Conservation (phyloP, 768 basidiomycete genomes). For the Mycena floridula region DNA sequence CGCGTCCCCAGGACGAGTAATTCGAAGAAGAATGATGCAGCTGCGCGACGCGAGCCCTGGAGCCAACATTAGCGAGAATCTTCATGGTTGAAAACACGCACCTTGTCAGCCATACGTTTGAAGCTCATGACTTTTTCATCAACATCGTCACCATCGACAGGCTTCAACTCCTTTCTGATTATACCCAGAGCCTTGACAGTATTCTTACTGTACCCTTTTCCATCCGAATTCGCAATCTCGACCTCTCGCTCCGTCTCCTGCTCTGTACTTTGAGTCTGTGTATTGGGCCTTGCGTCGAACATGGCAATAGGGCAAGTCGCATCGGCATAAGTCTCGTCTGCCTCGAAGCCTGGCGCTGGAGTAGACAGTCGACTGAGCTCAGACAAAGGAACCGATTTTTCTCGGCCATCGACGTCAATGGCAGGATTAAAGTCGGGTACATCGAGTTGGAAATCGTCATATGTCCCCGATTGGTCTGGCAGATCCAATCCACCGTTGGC, state of each 20-base stretch:
- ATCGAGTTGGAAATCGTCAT: constrained; percentile 74
- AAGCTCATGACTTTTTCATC: constrained; percentile 71
- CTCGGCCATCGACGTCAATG: constrained; percentile 31
- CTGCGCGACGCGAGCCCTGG: constrained; percentile 85
- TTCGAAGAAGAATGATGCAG: constrained; percentile 97
- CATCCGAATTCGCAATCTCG: constrained; percentile 40
- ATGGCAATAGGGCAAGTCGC: constrained; percentile 71
- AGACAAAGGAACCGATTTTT: constrained; percentile 45
- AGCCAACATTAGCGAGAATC: constrained; percentile 3
- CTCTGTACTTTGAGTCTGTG: constrained; percentile 45
- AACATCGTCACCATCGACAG: constrained; percentile 35
- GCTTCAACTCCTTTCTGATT: constrained; percentile 66
- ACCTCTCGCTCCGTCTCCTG: constrained; percentile 31
- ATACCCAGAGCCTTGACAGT: constrained; percentile 79
- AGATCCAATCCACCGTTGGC: constrained; percentile 60
- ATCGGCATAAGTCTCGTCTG: constrained; percentile 64
- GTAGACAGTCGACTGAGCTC: constrained; percentile 62
- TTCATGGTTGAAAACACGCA: constrained; percentile 20
- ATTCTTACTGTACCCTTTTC: constrained; percentile 82
- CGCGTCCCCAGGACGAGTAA: constrained; percentile 89
- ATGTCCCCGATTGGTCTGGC: constrained; percentile 43
- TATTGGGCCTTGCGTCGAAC: constrained; percentile 62
- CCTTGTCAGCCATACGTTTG: constrained; percentile 72
- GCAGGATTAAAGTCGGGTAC: constrained; percentile 42
- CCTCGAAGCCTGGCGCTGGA: constrained; percentile 57